phyloP scores from a whole-genome alignment of 2,329 filamentous ascomycete species.

The Pseudocercospora fuligena region DNA sequence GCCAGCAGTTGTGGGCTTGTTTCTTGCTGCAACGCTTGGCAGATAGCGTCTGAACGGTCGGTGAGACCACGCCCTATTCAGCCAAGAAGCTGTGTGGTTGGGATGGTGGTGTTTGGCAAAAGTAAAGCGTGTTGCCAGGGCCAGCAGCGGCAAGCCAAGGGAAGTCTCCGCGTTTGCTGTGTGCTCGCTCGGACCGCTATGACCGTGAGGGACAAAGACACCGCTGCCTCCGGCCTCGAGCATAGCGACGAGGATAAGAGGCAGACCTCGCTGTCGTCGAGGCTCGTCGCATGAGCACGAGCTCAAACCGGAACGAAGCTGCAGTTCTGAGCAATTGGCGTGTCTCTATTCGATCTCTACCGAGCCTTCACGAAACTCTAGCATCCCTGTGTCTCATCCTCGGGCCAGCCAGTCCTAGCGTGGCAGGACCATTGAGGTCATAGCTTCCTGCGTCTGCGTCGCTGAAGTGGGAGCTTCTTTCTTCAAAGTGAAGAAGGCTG shows the following conservation, averaged over 20 bases:
- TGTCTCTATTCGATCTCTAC: not conserved
- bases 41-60: not conserved
- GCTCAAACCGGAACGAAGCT: not conserved
- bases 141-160: constrained; percentile 1
- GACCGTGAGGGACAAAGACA: not conserved
- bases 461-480: constrained; percentile 9
- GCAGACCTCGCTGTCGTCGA: not conserved
- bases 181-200: no score
- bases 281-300: not conserved
- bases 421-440: constrained; percentile 3
- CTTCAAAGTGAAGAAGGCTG: constrained; percentile 6
- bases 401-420: constrained; percentile 4
- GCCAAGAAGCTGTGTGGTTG: constrained; percentile 1
- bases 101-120: constrained; percentile 7
- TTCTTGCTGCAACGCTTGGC: not conserved
- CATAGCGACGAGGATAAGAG: not conserved
- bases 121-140: not conserved
- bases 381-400: not conserved
- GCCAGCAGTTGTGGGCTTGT: not conserved
- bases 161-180: not conserved
- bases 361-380: not conserved
- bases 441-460: not conserved
- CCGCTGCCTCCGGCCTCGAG: not conserved
- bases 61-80: not conserved
- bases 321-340: not conserved